Evolutionary conservation across 129 eudicot species (phyloP).

Genomic region (Chrysanthemum lavandulifolium): DNA sequence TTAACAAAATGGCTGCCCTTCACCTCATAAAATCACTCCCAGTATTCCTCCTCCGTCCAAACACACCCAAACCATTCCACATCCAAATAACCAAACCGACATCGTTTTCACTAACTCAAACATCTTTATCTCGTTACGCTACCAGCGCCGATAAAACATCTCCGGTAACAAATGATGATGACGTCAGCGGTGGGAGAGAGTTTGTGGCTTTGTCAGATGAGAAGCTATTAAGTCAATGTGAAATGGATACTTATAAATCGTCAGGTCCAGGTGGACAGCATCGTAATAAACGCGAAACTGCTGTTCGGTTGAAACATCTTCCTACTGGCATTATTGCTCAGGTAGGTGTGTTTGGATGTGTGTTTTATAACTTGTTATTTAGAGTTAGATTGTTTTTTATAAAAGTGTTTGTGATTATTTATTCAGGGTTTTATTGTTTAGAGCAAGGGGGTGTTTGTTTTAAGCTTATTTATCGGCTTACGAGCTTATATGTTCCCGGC

Average conservation of each 20-base stretch:
- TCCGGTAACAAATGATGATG: conserved; percentile 12
- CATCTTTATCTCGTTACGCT: conserved; percentile 25
- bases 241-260: conserved; percentile 71
- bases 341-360: conserved; percentile 36
- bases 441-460: too few species aligned
- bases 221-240: conserved; percentile 71
- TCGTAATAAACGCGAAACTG: conserved; percentile 91
- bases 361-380: background rate
- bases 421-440: too few species aligned
- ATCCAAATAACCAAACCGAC: background rate
- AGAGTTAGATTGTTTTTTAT: too few species aligned
- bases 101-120: conserved; percentile 20
- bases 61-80: background rate
- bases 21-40: background rate
- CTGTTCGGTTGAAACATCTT: conserved; percentile 84
- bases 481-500: too few species aligned
- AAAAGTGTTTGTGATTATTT: too few species aligned
- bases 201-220: conserved; percentile 67
- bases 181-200: conserved; percentile 43
- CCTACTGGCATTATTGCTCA: conserved; percentile 95
- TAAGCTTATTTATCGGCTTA: too few species aligned
- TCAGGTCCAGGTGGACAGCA: conserved; percentile 95
- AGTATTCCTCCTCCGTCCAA: background rate
- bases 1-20: too few species aligned
- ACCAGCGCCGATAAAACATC: too few species aligned